Evolutionary conservation across 805 yeast species (phyloP).

Genomic region (Pichia scutulata): DNA sequence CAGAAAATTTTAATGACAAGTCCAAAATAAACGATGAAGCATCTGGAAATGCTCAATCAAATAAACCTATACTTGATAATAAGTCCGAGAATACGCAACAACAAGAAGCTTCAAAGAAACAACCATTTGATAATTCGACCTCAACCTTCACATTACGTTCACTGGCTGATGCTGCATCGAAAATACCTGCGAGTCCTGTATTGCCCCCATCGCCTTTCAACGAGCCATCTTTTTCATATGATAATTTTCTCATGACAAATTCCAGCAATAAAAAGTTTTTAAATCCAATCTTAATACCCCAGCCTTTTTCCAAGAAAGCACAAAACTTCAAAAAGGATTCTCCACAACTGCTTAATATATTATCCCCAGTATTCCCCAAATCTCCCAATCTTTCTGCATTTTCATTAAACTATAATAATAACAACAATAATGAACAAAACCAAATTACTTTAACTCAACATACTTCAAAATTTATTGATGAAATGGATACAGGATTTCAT

Average conservation of each 20-base stretch:
- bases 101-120: neutral
- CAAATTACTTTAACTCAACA: neutral
- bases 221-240: constrained; percentile 16
- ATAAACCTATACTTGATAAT: neutral
- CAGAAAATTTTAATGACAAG: constrained; percentile 6
- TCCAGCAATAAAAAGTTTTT: neutral
- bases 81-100: neutral
- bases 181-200: constrained; percentile 13
- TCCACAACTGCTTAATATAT: neutral
- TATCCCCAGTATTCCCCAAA: neutral
- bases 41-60: neutral
- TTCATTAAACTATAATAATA: neutral
- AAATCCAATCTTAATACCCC: neutral
- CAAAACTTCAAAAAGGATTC: neutral
- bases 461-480: constrained; percentile 3
- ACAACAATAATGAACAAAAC: neutral
- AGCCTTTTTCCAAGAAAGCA: neutral
- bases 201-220: constrained; percentile 5
- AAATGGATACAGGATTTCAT: neutral
- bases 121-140: neutral
- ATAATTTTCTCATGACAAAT: constrained; percentile 3
- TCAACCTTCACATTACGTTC: constrained; percentile 10
- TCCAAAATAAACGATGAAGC: neutral
- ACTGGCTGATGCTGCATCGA: constrained; percentile 17
- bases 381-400: constrained; percentile 5